Base-by-base conservation (phyloP, 2,329 filamentous ascomycete genomes). In the Trematosphaeria pertusa region DNA sequence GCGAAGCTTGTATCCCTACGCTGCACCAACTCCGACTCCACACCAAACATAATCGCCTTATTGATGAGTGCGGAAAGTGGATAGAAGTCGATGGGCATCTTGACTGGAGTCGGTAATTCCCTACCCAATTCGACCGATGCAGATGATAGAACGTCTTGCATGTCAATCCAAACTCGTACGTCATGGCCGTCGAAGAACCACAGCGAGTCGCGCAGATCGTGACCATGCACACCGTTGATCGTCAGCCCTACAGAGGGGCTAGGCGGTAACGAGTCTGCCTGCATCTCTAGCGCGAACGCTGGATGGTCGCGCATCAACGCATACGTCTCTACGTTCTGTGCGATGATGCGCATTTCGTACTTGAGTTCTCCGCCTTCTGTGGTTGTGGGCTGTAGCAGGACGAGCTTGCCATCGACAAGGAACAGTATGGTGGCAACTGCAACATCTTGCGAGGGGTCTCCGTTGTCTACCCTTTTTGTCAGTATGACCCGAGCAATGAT, bases 311-410 rank as follows among this genome's bases (percentile, higher is more conserved):
- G 86, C 85, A 95, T 95, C 61, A 94, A 85, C 43, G 87, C 87
- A 69, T 96, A 97, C 63, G 94, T 97, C 70, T 99, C 94, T 31
- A 97, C 91, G 62, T 96, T 95, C 62, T 97, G 91, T 10, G 92
- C 91, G 65, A 99, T 88, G 48, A 97, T 88, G 8, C 92, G 88
- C 94, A 99, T 99, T 66, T 97, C 93, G 66, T 99, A 99, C 75
- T 97, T 97, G 40, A 97, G 80, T 59, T 91, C 88, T 4, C 89
- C 89, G 33, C 88, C 84, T 37, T 89, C 88, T 40, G 89, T 92
- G 4, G 90, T 78, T 0, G 91, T 92, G 1, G 94, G 93, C 56
- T 95, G 91, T 37, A 99, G 80, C 28, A 97, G 77, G 9, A 97
- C 94, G 15, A 99, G 83, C 70, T 99, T 99, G 21, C 93, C 94